Base-by-base conservation (phyloP, 495 filamentous ascomycete species). In the Penicillium verhagenii region DNA sequence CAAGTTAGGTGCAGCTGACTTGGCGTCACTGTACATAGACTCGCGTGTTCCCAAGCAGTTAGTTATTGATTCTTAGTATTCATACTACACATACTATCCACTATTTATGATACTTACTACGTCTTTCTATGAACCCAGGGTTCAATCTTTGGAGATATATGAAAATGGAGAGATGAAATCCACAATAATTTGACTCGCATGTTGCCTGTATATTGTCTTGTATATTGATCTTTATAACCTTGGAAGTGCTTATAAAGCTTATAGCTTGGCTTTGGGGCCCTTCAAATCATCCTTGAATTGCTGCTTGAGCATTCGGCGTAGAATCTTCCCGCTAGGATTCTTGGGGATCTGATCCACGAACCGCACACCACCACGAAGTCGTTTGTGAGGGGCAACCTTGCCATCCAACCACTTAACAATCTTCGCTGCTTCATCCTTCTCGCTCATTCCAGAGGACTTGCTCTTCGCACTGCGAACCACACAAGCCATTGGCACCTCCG, bases 291-390 rank as follows among this genome's bases (percentile, higher is more conserved):
- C 81, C 65, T 75, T 72, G 39, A 82, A 82, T 60, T 70, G 66
- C 42, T 78, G 70, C 62, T 83, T 83, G 61, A 87, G 64, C 35
- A 93, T 52, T 39, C 91, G 78, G 57, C 92, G 85, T 61, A 97
- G 68, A 47, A 97, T 91, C 82, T 97, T 97, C 1, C 93, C 93
- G 65, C 84, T 86, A 1, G 81, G 80, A 54, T 86, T 93, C 80
- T 94, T 96, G 24, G 93, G 93, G 8, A 97, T 82, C 58, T 80
- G 76, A 55, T 96, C 85, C 8, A 96, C 77, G 64, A 95, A 97
- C 8, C 79, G 79, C 0, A 96, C 80, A 2, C 93, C 93, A 16
- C 93, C 93, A 26, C 88, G 81, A 62, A 96, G 72, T 53, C 81
- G 79, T 78, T 97, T 96, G 60, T 93, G 84, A 10, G 77, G 72